Percentiles rank a stretch among this genome's conserved stretches.
Conservation (phyloP, 148 eudicot species). For the Rhododendron mucronatum region DNA sequence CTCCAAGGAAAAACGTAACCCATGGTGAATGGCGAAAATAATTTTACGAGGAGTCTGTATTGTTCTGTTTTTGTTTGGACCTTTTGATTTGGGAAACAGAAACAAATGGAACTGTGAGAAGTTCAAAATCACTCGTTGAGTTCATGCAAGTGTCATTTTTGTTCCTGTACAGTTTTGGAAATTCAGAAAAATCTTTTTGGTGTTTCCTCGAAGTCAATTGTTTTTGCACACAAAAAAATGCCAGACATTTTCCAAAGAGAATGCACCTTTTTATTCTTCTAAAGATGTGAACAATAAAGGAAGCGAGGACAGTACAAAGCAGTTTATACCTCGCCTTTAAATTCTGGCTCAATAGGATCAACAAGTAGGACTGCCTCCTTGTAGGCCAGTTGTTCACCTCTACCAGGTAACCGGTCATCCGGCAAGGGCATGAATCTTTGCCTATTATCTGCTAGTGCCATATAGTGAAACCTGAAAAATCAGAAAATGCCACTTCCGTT, state of each 20-base stretch:
- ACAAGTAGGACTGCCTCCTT: conserved; percentile 82
- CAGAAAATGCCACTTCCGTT: not conserved
- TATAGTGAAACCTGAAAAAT: conserved; percentile 57
- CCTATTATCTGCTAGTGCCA: conserved; percentile 72
- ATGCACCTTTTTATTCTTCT: not conserved
- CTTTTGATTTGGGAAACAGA: not conserved
- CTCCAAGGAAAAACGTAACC: not conserved
- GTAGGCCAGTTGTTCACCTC: conserved; percentile 55
- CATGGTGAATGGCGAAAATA: not conserved
- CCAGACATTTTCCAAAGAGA: not conserved
- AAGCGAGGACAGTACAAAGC: not conserved
- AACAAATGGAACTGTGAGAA: not conserved
- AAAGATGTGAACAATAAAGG: not conserved
- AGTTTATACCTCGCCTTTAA: conserved; percentile 39
- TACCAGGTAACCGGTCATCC: conserved; percentile 58
- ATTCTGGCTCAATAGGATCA: conserved; percentile 39
- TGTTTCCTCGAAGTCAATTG: not conserved
- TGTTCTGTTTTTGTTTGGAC: not conserved
- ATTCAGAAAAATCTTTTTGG: not conserved
- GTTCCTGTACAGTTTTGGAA: not conserved
- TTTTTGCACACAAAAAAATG: not conserved
- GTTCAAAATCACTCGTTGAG: not conserved
- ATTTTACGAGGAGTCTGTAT: not conserved
- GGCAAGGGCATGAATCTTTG: conserved; percentile 79
- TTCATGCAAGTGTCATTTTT: not conserved